Base-by-base conservation (phyloP, 495 filamentous ascomycete genomes). In the Cudoniella acicularis region DNA sequence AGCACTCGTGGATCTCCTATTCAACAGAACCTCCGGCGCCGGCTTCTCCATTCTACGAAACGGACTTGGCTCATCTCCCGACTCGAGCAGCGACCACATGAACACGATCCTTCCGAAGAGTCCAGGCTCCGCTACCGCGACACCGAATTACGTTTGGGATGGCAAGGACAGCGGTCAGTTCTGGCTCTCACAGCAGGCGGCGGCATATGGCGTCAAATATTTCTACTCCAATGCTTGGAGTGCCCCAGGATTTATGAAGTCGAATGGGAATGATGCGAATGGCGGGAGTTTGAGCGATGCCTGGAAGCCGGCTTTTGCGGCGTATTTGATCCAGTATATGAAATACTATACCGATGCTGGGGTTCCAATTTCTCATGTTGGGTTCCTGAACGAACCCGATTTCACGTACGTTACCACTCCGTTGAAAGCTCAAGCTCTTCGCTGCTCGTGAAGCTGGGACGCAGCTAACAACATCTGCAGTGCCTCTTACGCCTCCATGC, bases 211-310 rank as follows among this genome's bases (percentile, higher is more conserved):
- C 9, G 73, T 77, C 8, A 73, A 69, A 24, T 69, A 64, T 0
- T 72, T 80, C 53, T 83, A 83, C 56, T 78, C 66, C 0, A 67
- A 83, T 68, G 79, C 80, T 0, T 83, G 79, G 80, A 75, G 69
- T 23, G 80, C 79, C 0, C 79, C 79, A 0, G 79, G 75, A 0
- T 84, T 75, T 68, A 83, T 84, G 79, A 84, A 83, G 67, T 81
- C 75, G 4, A 79, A 78, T 60, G 64, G 69, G 11, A 63, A 67
- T 21, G 69, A 76, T 49, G 52, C 62, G 42, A 70, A 70, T 48
- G 71, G 77, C 24, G 73, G 74, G 17, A 75, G 66, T 66, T 1
- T 72, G 67, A 4, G 78, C 79, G 0, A 76, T 50, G 48, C 81
- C 54, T 83, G 81, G 81, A 70, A 74, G 49, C 76, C 79, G 58